Evolutionary conservation across 169 alveolate species (phyloP).

Genomic region (Plasmodium vivax): DNA sequence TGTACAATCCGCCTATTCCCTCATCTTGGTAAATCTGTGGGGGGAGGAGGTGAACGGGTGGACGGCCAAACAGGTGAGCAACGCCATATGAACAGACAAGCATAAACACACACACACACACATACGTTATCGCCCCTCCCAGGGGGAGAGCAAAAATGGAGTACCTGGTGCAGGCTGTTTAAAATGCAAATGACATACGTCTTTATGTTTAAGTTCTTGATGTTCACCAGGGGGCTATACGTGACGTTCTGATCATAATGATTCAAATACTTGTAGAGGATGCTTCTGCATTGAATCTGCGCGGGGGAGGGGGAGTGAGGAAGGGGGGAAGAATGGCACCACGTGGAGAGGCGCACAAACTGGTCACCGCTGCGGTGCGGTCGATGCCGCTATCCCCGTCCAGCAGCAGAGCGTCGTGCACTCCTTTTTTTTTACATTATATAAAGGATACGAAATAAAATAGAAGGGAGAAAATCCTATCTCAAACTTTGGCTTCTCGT

Average conservation of each 20-base stretch:
- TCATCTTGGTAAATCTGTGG: slow-evolving; percentile 61
- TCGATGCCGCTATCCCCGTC: not conserved
- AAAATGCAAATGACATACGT: slow-evolving; percentile 38
- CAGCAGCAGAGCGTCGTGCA: not conserved
- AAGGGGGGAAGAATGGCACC: not conserved
- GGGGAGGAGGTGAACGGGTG: not conserved
- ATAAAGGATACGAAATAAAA: slow-evolving; percentile 59
- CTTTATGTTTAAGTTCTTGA: slow-evolving; percentile 48
- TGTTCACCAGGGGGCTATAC: slow-evolving; percentile 11
- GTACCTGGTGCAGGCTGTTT: slow-evolving; percentile 50
- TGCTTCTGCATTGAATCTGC: slow-evolving; percentile 70
- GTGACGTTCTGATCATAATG: not conserved
- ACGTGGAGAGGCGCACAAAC: not conserved
- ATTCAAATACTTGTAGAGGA: slow-evolving; percentile 37
- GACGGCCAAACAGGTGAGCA: not conserved
- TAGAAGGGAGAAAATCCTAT: slow-evolving; percentile 68
- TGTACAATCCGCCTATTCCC: slow-evolving; percentile 60
- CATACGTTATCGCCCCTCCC: not conserved
- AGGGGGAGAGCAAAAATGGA: not conserved
- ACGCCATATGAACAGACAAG: not conserved
- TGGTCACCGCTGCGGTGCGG: not conserved
- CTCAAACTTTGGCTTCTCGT: slow-evolving; percentile 58
- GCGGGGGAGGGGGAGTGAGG: not conserved
- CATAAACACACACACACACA: not conserved
- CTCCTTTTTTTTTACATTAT: slow-evolving; percentile 31